phyloP scores from a whole-genome alignment of 2,329 filamentous ascomycete genomes.

The Trichoderma harzianum region DNA sequence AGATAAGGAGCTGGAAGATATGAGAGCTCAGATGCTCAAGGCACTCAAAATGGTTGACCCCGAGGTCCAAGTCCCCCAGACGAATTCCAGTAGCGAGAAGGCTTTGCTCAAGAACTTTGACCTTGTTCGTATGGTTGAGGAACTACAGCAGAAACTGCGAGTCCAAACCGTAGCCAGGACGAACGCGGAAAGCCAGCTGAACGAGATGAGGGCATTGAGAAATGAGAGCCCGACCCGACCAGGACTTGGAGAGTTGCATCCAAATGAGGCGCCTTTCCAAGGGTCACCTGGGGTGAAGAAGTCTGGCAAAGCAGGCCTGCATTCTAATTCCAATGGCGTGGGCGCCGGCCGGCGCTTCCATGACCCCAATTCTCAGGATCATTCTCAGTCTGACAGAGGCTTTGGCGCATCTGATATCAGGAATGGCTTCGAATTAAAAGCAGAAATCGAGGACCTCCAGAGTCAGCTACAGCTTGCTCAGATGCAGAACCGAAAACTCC shows the following conservation, averaged over 20 bases:
- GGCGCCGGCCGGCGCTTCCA: slow-evolving; percentile 74
- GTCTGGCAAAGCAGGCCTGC: slow-evolving; percentile 49
- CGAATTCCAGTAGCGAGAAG: slow-evolving; percentile 59
- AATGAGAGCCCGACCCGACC: slow-evolving; percentile 69
- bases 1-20: slow-evolving; percentile 75
- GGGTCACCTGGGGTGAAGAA: slow-evolving; percentile 69
- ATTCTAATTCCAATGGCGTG: slow-evolving; percentile 68
- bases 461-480: slow-evolving; percentile 91
- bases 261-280: slow-evolving; percentile 71
- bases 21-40: slow-evolving; percentile 74
- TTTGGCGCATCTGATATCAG: slow-evolving; percentile 78
- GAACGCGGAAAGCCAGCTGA: slow-evolving; percentile 79
- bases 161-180: slow-evolving; percentile 76
- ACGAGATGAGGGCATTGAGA: slow-evolving; percentile 67
- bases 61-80: slow-evolving; percentile 61
- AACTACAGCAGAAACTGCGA: slow-evolving; percentile 82
- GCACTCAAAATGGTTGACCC: slow-evolving; percentile 87
- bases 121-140: slow-evolving; percentile 80
- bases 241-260: slow-evolving; percentile 81
- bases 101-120: slow-evolving; percentile 73
- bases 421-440: slow-evolving; percentile 84
- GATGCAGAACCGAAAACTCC: slow-evolving; percentile 92
- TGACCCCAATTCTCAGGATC: slow-evolving; percentile 64
- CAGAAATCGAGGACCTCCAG: slow-evolving; percentile 87
- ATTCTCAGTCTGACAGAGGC: slow-evolving; percentile 78